Percentiles rank a stretch among this genome's conserved stretches.
These are phyloP conservation scores for Ceratocystis diversiconidia DNA, from an alignment of 2,329 filamentous ascomycete species.

Conservation along the genomic window DNA sequence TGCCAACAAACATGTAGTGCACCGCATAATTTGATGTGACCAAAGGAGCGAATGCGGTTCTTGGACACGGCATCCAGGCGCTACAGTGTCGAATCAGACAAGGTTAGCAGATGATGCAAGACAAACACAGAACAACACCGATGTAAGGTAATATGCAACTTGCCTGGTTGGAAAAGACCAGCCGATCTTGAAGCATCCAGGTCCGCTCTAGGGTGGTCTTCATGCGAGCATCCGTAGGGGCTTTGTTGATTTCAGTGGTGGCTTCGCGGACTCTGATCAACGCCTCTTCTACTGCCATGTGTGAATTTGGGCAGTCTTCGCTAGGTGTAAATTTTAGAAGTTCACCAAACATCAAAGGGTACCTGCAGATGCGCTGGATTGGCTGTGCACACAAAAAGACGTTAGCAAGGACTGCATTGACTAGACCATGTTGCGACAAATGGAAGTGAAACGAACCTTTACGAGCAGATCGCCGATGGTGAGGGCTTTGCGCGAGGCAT, in stretches of 20 bases:
- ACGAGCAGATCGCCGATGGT: slow-evolving; percentile 78
- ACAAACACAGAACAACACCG: not conserved
- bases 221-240: slow-evolving; percentile 60
- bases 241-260: slow-evolving; percentile 67
- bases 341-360: slow-evolving; percentile 74
- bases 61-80: slow-evolving; percentile 39
- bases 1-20: slow-evolving; percentile 75
- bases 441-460: slow-evolving; percentile 43
- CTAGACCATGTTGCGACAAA: not conserved
- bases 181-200: slow-evolving; percentile 68
- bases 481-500: slow-evolving; percentile 57
- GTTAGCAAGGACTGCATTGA: not conserved
- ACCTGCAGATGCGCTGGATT: slow-evolving; percentile 83
- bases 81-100: slow-evolving; percentile 23
- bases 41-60: slow-evolving; percentile 62
- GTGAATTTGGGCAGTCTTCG: slow-evolving; percentile 68
- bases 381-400: slow-evolving; percentile 40
- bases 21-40: slow-evolving; percentile 68
- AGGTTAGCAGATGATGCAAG: slow-evolving; percentile 6
- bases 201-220: slow-evolving; percentile 64
- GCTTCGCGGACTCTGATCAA: slow-evolving; percentile 58
- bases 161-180: slow-evolving; percentile 57
- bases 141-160: not conserved
- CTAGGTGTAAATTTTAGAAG: slow-evolving; percentile 71
- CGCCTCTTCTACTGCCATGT: slow-evolving; percentile 63